These are phyloP conservation scores for Linnemannia zychae DNA, from an alignment of 192 early-diverging fungal genomes.

Conservation along the genomic window DNA sequence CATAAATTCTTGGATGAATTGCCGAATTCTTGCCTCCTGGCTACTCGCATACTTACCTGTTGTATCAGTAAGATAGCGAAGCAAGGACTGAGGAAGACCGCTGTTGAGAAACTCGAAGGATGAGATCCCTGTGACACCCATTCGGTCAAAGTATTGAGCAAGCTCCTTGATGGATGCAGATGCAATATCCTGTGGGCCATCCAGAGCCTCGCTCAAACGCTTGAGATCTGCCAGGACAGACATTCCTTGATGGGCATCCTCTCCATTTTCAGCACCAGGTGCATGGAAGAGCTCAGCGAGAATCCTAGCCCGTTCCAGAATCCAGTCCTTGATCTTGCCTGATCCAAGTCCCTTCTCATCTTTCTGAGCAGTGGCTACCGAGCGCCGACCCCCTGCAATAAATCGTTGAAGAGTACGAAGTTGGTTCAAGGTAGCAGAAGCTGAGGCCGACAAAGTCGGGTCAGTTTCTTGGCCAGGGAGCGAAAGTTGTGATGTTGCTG, in stretches of 20 bases:
- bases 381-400: conserved; percentile 17
- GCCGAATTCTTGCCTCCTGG: conserved; percentile 59
- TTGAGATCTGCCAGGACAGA: conserved; percentile 29
- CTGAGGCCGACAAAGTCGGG: neutral
- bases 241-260: conserved; percentile 9
- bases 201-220: conserved; percentile 17
- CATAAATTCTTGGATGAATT: conserved; percentile 41
- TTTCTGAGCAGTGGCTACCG: conserved; percentile 23
- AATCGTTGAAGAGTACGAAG: conserved; percentile 31
- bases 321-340: conserved; percentile 59
- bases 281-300: conserved; percentile 25
- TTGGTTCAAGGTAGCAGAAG: conserved; percentile 10
- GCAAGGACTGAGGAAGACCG: conserved; percentile 75
- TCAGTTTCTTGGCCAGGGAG: neutral
- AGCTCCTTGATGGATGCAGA: conserved; percentile 27
- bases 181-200: conserved; percentile 1
- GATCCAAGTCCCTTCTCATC: conserved; percentile 59
- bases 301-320: conserved; percentile 45
- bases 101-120: conserved; percentile 86
- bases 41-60: neutral
- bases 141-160: conserved; percentile 33
- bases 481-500: neutral
- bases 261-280: neutral
- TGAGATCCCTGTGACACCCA: conserved; percentile 68
- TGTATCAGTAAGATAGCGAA: conserved; percentile 60